phyloP scores from a whole-genome alignment of 371 early-diverging fungal genomes.

The Modicella reniformis region DNA sequence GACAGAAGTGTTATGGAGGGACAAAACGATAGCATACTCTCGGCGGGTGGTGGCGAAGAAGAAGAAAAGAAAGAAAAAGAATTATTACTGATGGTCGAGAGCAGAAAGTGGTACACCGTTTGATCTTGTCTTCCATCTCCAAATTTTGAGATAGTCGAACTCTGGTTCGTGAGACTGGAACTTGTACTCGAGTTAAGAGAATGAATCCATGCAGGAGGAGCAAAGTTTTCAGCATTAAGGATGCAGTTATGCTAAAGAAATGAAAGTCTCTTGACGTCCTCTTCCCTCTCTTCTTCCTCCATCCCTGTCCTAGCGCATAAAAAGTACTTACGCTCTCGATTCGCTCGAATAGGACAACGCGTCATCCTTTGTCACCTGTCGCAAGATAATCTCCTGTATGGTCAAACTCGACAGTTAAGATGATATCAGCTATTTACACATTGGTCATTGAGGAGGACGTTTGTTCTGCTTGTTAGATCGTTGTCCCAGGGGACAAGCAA shows the following conservation, averaged over 20 bases:
- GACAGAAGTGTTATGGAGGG: too few species aligned
- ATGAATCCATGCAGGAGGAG: background rate
- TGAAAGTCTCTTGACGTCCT: too few species aligned
- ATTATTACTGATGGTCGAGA: constrained; percentile 98
- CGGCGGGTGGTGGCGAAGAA: too few species aligned
- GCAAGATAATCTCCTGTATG: constrained; percentile 96
- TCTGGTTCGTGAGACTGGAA: constrained; percentile 99
- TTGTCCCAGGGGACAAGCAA: too few species aligned
- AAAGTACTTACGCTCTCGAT: constrained; percentile 86
- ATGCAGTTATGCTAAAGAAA: too few species aligned
- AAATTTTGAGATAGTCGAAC: constrained; percentile 99
- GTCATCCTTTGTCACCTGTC: constrained; percentile 96
- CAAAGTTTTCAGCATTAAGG: background rate
- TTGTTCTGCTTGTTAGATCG: too few species aligned
- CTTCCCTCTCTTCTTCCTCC: too few species aligned
- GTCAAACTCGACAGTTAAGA: constrained; percentile 97
- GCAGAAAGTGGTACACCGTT: constrained; percentile 96
- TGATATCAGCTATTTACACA: constrained; percentile 98
- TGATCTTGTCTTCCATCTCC: constrained; percentile 99
- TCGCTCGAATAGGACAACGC: constrained; percentile 96
- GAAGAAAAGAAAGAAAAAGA: too few species aligned
- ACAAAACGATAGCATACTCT: too few species aligned
- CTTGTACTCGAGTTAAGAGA: constrained; percentile 83
- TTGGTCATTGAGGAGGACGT: too few species aligned
- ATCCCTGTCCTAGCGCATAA: background rate